Evolutionary conservation across 73 alveolate species (phyloP), one percentile per base, ranked within the genome.

Genomic region (Paramecium octaurelia): DNA sequence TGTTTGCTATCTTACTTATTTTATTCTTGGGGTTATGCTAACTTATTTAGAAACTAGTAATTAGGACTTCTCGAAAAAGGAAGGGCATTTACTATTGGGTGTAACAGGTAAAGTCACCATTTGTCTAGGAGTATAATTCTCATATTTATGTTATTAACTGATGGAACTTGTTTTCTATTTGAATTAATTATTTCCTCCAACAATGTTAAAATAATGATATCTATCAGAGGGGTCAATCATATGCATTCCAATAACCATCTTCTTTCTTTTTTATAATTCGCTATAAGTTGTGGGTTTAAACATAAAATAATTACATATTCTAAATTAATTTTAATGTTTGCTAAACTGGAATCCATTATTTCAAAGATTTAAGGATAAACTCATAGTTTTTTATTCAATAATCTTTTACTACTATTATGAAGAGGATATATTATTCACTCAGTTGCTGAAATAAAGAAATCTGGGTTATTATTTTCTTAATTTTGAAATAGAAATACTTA

Each of bases 251-350:
- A 64, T 64, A 12, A 64, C 29, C 84, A 64, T 64, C 31, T 64
- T 64, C 46, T 64, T 64, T 64, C 84, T 64, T 64, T 64, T 64
- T 64, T 64, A 64, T 64, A 64, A 31, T 64, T 64, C 84, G 46
- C 84, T 64, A 10, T 64, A 24, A 34, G 84, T 34, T 64, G 84
- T 64, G 9, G 46, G 84, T 64, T 64, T 64, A 23, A 64, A 64
- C 84, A 64, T 64, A 64, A 64, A 64, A 29, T 64, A 64, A 64
- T 64, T 64, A 64, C 84, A 64, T 40, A 40, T 54, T 54, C 34
- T 54, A 54, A 54, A 54, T 54, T 54, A 18, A n/a, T 54, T 54
- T 20, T 54, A 18, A 54, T 54, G 31, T n/a, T 54, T 54, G 69
- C 6, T 18, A 54, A 54, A n/a, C 69, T 18, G 31, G 18, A 54